These are phyloP conservation scores for Kwoniella dendrophila DNA, from an alignment of 768 basidiomycete genomes.

Conservation along the genomic window DNA sequence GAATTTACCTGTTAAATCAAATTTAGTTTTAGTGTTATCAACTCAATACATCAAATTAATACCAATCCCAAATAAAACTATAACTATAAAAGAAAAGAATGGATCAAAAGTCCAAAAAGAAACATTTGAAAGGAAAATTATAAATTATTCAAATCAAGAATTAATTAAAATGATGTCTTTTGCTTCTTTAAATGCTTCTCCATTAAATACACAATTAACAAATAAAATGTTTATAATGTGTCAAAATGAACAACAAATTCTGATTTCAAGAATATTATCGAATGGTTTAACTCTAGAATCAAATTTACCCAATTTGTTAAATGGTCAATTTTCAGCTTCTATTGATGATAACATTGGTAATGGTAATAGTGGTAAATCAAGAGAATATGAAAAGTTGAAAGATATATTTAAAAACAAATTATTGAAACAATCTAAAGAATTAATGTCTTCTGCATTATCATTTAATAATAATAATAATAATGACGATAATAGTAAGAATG, in stretches of 20 bases:
- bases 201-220: slow-evolving; percentile 17
- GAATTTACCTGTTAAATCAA: slow-evolving; percentile 81
- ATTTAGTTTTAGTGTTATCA: slow-evolving; percentile 83
- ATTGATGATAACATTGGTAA: too few relatives aligned
- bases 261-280: slow-evolving; percentile 77
- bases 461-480: neutral
- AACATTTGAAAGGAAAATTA: slow-evolving; percentile 65
- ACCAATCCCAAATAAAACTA: slow-evolving; percentile 43
- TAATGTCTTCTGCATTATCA: neutral
- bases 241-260: slow-evolving; percentile 79
- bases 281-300: slow-evolving; percentile 92
- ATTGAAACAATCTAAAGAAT: too few relatives aligned
- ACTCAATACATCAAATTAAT: slow-evolving; percentile 70
- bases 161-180: slow-evolving; percentile 88
- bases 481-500: slow-evolving; percentile 63
- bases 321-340: too few relatives aligned
- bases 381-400: neutral
- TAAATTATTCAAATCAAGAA: slow-evolving; percentile 78
- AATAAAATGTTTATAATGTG: slow-evolving; percentile 83
- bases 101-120: too few relatives aligned
- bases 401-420: neutral
- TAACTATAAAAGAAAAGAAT: slow-evolving; percentile 3
- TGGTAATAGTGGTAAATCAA: too few relatives aligned
- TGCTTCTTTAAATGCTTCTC: slow-evolving; percentile 58
- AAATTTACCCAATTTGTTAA: slow-evolving; percentile 57